Evolutionary conservation across 2,329 filamentous ascomycete species (phyloP).

Genomic region (Penicillium sp.): DNA sequence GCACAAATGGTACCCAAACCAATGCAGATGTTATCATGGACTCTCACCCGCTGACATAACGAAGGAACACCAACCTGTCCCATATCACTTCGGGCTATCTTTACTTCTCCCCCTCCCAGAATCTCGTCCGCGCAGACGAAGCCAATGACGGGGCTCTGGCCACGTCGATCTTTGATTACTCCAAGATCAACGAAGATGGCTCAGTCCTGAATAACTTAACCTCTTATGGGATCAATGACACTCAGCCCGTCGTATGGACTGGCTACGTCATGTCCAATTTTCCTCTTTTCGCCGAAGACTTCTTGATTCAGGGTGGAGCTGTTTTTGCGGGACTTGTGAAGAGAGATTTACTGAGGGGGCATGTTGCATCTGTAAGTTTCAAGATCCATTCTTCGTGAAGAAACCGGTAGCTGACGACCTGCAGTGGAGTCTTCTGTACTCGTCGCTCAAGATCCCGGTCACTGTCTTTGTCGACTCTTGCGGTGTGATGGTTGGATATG

Average conservation of each 20-base stretch:
- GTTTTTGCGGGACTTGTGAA: constrained; percentile 1
- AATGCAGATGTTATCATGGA: neutral
- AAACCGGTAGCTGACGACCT: neutral
- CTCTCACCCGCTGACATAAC: neutral
- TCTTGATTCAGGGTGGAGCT: neutral
- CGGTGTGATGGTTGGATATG: constrained; percentile 40
- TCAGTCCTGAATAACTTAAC: neutral
- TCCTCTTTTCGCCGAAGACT: neutral
- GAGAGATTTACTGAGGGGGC: neutral
- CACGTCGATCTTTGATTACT: neutral
- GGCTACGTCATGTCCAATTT: constrained; percentile 3
- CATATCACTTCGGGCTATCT: constrained; percentile 44
- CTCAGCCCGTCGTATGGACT: constrained; percentile 17
- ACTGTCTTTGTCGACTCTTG: constrained; percentile 41
- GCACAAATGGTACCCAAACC: neutral
- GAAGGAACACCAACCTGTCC: constrained; percentile 33
- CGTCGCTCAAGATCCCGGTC: constrained; percentile 31
- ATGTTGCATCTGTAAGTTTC: constrained; percentile 3
- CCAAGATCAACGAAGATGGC: neutral
- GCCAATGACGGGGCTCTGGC: constrained; percentile 17
- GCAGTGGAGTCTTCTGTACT: constrained; percentile 41
- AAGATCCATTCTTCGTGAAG: neutral
- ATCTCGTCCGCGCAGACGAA: constrained; percentile 36
- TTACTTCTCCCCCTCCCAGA: constrained; percentile 36
- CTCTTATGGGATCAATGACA: neutral